Evolutionary conservation across 352 stramenopile species (phyloP).

Genomic region (Globisporangium ultimum): DNA sequence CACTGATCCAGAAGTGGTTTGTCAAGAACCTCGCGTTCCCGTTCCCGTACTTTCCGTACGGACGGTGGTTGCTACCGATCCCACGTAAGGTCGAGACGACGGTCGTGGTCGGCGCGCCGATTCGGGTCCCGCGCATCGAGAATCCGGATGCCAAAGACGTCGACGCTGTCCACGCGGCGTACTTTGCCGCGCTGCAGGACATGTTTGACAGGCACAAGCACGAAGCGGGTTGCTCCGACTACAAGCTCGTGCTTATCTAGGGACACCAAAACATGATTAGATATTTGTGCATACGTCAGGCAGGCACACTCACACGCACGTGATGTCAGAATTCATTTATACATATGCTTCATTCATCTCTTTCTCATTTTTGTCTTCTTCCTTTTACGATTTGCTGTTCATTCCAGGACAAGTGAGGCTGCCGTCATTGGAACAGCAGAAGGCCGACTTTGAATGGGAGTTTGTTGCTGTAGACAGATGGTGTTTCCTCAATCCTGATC

Average conservation of each 20-base stretch:
- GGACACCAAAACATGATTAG: constrained; percentile 1
- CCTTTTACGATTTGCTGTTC: no score
- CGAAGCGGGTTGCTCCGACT: constrained; percentile 67
- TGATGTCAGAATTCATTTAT: constrained; percentile 19
- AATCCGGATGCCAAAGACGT: constrained; percentile 53
- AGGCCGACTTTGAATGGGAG: no score
- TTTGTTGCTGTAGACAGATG: no score
- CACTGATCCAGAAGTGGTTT: constrained; percentile 72
- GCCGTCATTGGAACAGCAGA: no score
- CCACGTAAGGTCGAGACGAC: constrained; percentile 58
- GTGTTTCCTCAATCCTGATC: no score
- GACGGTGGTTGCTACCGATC: constrained; percentile 59
- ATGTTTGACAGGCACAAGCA: constrained; percentile 79
- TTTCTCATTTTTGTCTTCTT: no score
- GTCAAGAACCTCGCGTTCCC: constrained; percentile 76
- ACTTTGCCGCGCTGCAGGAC: constrained; percentile 47
- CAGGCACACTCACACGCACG: constrained; percentile 7
- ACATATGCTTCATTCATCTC: background rate
- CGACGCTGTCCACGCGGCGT: constrained; percentile 56
- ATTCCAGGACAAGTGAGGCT: no score
- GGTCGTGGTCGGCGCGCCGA: constrained; percentile 60
- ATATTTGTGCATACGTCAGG: background rate
- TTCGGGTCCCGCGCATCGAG: constrained; percentile 45
- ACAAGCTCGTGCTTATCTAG: constrained; percentile 65
- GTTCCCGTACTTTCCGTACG: constrained; percentile 79